phyloP scores from a whole-genome alignment of 1,139 yeast species.

The Waltiozyma sp. region DNA sequence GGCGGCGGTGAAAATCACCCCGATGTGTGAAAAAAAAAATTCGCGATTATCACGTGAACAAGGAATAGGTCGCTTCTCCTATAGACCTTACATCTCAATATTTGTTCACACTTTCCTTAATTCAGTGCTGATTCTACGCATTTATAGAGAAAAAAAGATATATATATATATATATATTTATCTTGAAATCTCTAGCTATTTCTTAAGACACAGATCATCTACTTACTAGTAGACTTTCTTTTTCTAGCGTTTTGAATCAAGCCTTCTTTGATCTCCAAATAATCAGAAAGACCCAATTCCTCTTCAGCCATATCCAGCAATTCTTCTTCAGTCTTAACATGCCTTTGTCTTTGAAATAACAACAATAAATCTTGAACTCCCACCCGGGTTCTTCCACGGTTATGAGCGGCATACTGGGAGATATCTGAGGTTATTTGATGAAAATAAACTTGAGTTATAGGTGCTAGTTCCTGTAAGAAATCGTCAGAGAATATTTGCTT shows the following conservation, averaged over 20 bases:
- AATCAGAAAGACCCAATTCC: slow-evolving; percentile 12
- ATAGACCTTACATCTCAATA: too few relatives aligned
- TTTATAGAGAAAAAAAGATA: too few relatives aligned
- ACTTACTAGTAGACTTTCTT: too few relatives aligned
- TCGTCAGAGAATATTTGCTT: neutral
- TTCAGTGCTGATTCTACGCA: too few relatives aligned
- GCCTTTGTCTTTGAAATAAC: slow-evolving; percentile 14
- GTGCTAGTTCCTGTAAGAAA: neutral
- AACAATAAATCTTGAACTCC: slow-evolving; percentile 4
- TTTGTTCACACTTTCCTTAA: too few relatives aligned
- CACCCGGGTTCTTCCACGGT: neutral
- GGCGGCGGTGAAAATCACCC: too few relatives aligned
- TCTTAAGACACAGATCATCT: too few relatives aligned
- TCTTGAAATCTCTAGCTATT: too few relatives aligned
- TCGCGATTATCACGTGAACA: too few relatives aligned
- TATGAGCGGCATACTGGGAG: neutral
- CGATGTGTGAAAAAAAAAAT: too few relatives aligned
- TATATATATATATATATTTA: too few relatives aligned
- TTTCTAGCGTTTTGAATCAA: neutral
- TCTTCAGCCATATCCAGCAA: slow-evolving; percentile 11
- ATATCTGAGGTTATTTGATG: neutral
- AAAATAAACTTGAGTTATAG: neutral
- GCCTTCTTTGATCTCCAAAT: slow-evolving; percentile 8
- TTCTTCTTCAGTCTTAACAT: slow-evolving; percentile 3
- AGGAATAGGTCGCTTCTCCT: too few relatives aligned